These are phyloP conservation scores for Salix exigua DNA, from an alignment of 345 rosid species.

Conservation along the genomic window DNA sequence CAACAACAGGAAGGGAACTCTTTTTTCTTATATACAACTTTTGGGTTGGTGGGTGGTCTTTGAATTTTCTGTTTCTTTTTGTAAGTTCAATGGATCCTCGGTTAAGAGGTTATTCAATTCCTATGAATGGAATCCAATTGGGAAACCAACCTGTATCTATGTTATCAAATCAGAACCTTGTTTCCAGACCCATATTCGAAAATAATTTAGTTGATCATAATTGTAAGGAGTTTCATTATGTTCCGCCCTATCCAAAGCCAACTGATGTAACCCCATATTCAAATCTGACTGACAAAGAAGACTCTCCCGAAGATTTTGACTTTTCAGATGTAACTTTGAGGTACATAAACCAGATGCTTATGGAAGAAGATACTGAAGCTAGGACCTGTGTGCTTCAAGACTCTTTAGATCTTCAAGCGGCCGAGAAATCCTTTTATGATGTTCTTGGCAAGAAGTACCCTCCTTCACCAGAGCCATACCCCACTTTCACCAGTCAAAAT, in stretches of 20 bases:
- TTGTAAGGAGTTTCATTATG: constrained; percentile 33
- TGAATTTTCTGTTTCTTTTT: background rate
- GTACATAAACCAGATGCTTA: constrained; percentile 68
- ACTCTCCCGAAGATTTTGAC: constrained; percentile 54
- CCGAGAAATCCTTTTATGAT: constrained; percentile 65
- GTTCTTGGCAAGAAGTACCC: constrained; percentile 58
- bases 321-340: constrained; percentile 53
- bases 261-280: constrained; percentile 9
- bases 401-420: constrained; percentile 64
- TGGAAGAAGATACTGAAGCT: constrained; percentile 71
- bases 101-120: constrained; percentile 31
- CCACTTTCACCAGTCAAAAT: constrained; percentile 16
- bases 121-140: constrained; percentile 36
- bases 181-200: constrained; percentile 34
- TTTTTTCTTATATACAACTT: too few relatives aligned
- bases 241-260: constrained; percentile 20
- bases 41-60: background rate
- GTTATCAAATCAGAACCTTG: constrained; percentile 38
- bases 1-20: too few relatives aligned
- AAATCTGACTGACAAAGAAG: constrained; percentile 37
- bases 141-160: constrained; percentile 38
- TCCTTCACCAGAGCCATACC: constrained; percentile 43
- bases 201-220: constrained; percentile 18
- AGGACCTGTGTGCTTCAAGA: constrained; percentile 58
- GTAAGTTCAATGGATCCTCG: constrained; percentile 45